Evolutionary conservation across 192 early-diverging fungal species (phyloP).

Genomic region (Coemansia sp.): DNA sequence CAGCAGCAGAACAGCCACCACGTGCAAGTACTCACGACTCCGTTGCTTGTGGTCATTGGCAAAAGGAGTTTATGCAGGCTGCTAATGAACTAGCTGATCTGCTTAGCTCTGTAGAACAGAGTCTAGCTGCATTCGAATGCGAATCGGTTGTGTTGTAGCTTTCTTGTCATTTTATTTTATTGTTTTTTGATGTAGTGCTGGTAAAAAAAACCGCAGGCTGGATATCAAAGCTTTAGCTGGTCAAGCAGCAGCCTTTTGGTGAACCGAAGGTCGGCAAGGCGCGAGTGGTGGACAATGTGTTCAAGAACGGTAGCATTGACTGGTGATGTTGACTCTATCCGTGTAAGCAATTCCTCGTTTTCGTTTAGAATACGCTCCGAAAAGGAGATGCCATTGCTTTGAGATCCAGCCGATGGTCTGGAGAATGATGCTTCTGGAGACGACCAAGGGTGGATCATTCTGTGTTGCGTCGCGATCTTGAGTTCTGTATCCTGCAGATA

Average conservation of each 20-base stretch:
- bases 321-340: conserved; percentile 11
- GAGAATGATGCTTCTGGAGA: background rate
- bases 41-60: conserved; percentile 12
- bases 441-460: conserved; percentile 30
- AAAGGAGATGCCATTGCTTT: background rate
- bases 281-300: conserved; percentile 42
- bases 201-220: background rate
- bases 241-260: conserved; percentile 24
- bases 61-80: conserved; percentile 18
- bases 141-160: background rate
- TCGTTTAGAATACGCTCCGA: conserved; percentile 13
- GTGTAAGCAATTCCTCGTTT: conserved; percentile 18
- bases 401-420: background rate
- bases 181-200: background rate
- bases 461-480: conserved; percentile 30
- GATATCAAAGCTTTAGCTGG: conserved; percentile 5
- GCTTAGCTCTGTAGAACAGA: conserved; percentile 20
- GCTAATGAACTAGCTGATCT: conserved; percentile 24
- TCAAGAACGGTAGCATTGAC: conserved; percentile 28
- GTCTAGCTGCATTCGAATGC: background rate
- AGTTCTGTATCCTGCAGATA: conserved; percentile 33
- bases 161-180: background rate
- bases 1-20: background rate
- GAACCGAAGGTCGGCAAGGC: conserved; percentile 26
- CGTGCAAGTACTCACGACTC: background rate